These are phyloP conservation scores for Chlorella sp. DNA, from an alignment of 139 green algal genomes.

Conservation along the genomic window DNA sequence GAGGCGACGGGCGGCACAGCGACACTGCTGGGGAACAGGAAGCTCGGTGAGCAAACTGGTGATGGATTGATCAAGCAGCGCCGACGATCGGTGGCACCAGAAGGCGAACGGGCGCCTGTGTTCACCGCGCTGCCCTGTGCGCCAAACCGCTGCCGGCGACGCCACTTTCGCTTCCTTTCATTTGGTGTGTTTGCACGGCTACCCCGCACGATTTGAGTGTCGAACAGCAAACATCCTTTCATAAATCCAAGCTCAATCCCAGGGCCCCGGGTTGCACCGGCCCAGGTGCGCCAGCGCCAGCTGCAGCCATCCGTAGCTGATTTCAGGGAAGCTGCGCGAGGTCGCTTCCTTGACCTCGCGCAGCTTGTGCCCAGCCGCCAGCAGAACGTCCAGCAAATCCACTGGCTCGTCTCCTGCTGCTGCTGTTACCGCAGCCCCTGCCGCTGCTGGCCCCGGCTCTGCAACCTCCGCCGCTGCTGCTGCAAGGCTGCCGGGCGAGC, in stretches of 20 bases:
- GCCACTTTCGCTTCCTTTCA: too few species aligned
- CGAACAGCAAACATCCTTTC: too few species aligned
- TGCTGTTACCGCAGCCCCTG: not conserved
- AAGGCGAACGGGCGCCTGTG: too few species aligned
- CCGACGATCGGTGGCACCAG: too few species aligned
- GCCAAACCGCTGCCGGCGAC: too few species aligned
- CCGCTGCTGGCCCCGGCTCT: not conserved
- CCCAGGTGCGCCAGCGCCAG: constrained; percentile 44
- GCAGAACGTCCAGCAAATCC: constrained; percentile 19
- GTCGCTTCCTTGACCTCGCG: constrained; percentile 40
- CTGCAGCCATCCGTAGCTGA: constrained; percentile 39
- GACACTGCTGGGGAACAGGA: too few species aligned
- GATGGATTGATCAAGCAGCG: too few species aligned
- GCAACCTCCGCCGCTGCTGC: not conserved
- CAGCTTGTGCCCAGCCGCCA: constrained; percentile 8
- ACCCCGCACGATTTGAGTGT: too few species aligned
- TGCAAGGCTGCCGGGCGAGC: constrained; percentile 12
- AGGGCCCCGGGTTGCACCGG: constrained; percentile 18
- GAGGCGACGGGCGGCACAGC: too few species aligned
- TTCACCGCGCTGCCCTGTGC: too few species aligned
- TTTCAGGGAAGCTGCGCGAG: not conserved
- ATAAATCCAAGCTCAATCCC: not conserved
- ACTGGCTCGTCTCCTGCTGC: not conserved
- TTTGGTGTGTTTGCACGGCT: too few species aligned
- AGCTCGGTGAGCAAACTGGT: too few species aligned